A percentile compares a stretch with the other conserved stretches of the same genome.
Evolutionary conservation across 352 stramenopile genomes (phyloP).

Genomic region (Bremia lactucae): DNA sequence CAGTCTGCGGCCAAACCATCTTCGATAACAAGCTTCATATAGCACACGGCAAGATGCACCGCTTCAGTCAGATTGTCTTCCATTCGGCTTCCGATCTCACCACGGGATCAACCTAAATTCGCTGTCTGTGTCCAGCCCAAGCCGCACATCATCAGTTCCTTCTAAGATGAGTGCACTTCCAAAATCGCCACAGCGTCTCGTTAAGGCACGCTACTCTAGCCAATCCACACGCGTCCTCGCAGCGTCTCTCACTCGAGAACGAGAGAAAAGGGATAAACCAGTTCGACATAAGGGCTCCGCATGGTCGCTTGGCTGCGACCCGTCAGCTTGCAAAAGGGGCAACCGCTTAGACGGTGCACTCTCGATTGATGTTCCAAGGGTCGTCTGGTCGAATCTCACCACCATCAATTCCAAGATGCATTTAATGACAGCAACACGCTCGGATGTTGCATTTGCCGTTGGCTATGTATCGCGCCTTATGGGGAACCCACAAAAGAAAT

Average conservation of each 20-base stretch:
- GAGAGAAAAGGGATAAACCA: not conserved
- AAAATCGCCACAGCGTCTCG: too few relatives aligned
- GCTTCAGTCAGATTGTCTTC: not conserved
- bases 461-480: too few relatives aligned
- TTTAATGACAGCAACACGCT: too few relatives aligned
- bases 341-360: not conserved
- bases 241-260: not conserved
- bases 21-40: not conserved
- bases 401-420: not conserved
- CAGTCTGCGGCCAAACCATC: not conserved
- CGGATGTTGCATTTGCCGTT: too few relatives aligned
- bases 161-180: too few relatives aligned
- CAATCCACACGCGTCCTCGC: not conserved
- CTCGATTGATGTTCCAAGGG: not conserved
- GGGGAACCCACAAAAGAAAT: too few relatives aligned
- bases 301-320: not conserved
- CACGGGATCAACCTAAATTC: not conserved
- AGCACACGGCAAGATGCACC: not conserved
- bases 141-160: too few relatives aligned
- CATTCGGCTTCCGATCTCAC: not conserved
- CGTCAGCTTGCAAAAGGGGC: not conserved
- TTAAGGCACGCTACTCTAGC: too few relatives aligned
- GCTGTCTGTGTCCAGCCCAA: not conserved
- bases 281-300: not conserved
- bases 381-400: not conserved